These are phyloP conservation scores for Scopulariopsis brevicaulis DNA, from an alignment of 2,329 filamentous ascomycete species.

Conservation along the genomic window DNA sequence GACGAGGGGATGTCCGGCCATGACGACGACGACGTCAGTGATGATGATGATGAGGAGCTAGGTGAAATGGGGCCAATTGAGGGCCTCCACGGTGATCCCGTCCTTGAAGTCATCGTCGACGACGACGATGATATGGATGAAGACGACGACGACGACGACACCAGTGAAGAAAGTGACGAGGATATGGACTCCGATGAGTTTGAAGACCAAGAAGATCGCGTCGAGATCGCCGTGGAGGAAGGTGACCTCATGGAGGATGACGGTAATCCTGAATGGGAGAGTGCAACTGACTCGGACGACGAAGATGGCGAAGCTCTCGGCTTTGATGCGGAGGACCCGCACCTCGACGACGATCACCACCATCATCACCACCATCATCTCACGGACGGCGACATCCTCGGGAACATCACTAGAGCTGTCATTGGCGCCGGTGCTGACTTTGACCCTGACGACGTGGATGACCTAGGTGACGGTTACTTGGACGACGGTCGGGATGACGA, in stretches of 20 bases:
- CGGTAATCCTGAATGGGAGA: constrained; percentile 50
- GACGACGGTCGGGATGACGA: constrained; percentile 50
- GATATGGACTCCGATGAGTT: constrained; percentile 45
- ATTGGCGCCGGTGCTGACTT: constrained; percentile 37
- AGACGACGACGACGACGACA: constrained; percentile 18
- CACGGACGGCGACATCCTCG: constrained; percentile 29
- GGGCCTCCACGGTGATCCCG: constrained; percentile 51
- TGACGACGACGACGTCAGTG: constrained; percentile 79
- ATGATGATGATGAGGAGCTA: constrained; percentile 68
- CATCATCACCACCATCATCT: constrained; percentile 4
- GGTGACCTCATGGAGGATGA: constrained; percentile 49
- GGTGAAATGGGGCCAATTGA: constrained; percentile 81
- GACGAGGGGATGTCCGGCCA: constrained; percentile 71
- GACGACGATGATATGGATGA: constrained; percentile 48
- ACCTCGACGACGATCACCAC: constrained; percentile 18
- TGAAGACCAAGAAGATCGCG: constrained; percentile 38
- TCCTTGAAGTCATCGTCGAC: constrained; percentile 72
- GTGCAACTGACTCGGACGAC: constrained; percentile 40
- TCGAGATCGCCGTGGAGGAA: constrained; percentile 52
- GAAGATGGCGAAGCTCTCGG: constrained; percentile 37
- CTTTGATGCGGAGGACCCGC: constrained; percentile 18
- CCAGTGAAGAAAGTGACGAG: constrained; percentile 14
- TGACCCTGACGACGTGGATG: constrained; percentile 39
- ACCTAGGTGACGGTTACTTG: constrained; percentile 39
- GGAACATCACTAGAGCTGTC: constrained; percentile 44